Evolutionary conservation across 805 yeast genomes (phyloP).

Genomic region (Monosporozyma unispora): DNA sequence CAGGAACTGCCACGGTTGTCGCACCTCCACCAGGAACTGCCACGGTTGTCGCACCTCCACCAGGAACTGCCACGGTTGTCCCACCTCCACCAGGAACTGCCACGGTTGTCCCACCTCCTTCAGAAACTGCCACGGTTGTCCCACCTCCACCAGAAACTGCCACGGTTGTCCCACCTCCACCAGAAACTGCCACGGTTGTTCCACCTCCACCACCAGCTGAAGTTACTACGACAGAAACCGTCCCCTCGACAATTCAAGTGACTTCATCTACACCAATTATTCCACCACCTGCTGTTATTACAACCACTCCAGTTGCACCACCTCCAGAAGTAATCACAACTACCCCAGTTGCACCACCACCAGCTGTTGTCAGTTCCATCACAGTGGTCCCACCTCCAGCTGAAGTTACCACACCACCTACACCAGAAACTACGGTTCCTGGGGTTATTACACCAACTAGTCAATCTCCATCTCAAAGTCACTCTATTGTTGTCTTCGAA

Average conservation of each 20-base stretch:
- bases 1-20: background rate
- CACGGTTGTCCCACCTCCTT: too few relatives aligned
- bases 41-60: background rate
- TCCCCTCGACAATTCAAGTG: background rate
- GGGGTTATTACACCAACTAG: background rate
- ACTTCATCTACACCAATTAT: background rate
- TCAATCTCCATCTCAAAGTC: background rate
- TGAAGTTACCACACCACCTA: background rate
- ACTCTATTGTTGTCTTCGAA: background rate
- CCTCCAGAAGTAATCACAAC: background rate
- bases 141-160: too few relatives aligned
- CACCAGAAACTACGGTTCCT: background rate
- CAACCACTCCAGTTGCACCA: background rate
- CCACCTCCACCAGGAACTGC: background rate
- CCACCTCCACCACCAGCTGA: background rate
- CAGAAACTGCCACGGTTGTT: background rate
- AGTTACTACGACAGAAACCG: background rate
- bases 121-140: too few relatives aligned
- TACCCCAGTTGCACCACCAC: conserved; percentile 1
- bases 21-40: background rate
- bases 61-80: background rate
- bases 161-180: background rate
- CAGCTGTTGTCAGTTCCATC: background rate
- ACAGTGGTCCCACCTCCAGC: background rate
- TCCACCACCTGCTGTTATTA: background rate